Evolutionary conservation across 148 eudicot species (phyloP).

Genomic region (Gaultheria prostrata): DNA sequence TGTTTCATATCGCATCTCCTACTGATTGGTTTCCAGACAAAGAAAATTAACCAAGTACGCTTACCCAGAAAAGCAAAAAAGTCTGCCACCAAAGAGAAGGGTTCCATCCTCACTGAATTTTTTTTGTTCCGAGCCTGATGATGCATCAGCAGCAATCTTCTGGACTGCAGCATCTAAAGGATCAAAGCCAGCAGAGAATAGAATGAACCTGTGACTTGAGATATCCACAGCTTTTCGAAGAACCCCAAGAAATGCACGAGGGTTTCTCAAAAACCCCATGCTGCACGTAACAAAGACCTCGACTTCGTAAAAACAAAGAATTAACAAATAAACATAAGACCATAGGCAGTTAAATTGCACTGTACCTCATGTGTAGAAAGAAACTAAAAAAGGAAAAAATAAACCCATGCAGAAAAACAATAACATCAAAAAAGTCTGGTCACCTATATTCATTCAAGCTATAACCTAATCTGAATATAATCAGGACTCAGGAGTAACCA

Average conservation of each 20-base stretch:
- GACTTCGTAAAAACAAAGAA: not conserved
- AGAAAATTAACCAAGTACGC: slow-evolving; percentile 16
- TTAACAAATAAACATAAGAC: not conserved
- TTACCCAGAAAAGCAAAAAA: slow-evolving; percentile 83
- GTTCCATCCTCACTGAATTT: slow-evolving; percentile 38
- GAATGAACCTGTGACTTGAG: slow-evolving; percentile 54
- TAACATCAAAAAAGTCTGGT: not conserved
- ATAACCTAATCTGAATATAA: not conserved
- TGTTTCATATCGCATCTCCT: not conserved
- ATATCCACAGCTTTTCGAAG: slow-evolving; percentile 46
- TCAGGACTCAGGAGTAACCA: not conserved
- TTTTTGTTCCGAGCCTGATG: slow-evolving; percentile 32
- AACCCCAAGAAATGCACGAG: slow-evolving; percentile 55
- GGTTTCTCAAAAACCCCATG: slow-evolving; percentile 81
- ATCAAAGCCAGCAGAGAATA: slow-evolving; percentile 75
- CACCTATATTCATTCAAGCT: not conserved
- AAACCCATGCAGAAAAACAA: not conserved
- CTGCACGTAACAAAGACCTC: slow-evolving; percentile 27
- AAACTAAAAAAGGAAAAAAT: not conserved
- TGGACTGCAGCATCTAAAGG: slow-evolving; percentile 58
- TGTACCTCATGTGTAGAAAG: not conserved
- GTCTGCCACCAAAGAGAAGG: slow-evolving; percentile 48
- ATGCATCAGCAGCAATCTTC: slow-evolving; percentile 37
- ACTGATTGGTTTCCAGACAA: not conserved
- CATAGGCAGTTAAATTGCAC: not conserved